phyloP scores from a whole-genome alignment of 139 green algal genomes.

The Haematococcus sp. region DNA sequence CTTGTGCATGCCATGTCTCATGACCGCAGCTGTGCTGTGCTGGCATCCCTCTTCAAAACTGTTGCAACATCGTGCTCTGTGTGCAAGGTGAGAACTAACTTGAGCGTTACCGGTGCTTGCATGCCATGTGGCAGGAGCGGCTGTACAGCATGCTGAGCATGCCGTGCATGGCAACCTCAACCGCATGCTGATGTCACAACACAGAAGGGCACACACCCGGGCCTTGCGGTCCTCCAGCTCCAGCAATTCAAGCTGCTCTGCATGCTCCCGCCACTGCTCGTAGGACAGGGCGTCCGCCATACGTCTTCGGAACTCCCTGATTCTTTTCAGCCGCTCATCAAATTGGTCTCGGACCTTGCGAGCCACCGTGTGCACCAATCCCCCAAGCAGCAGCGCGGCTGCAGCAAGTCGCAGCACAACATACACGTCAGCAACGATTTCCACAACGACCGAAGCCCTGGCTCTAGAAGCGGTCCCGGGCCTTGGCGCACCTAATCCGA shows the following conservation, averaged over 20 bases:
- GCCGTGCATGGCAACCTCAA: conserved; percentile 2
- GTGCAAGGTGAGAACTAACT: too few species aligned
- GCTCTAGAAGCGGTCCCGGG: not conserved
- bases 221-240: conserved; percentile 1
- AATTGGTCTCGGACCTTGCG: not conserved
- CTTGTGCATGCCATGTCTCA: too few species aligned
- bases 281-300: not conserved
- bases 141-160: too few species aligned
- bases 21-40: too few species aligned
- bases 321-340: conserved; percentile 3
- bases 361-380: not conserved
- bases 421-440: too few species aligned
- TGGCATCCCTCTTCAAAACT: too few species aligned
- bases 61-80: too few species aligned
- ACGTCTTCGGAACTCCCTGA: not conserved
- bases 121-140: too few species aligned
- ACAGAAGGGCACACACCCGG: not conserved
- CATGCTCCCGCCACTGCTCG: conserved; percentile 2
- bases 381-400: conserved; percentile 7
- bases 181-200: too few species aligned
- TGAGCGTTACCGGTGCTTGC: too few species aligned
- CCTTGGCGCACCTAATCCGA: conserved; percentile 55
- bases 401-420: not conserved
- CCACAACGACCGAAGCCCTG: not conserved
- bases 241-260: conserved; percentile 12